Base-by-base conservation (phyloP, 78 protist genomes). In the Speleostelium caveatum region DNA sequence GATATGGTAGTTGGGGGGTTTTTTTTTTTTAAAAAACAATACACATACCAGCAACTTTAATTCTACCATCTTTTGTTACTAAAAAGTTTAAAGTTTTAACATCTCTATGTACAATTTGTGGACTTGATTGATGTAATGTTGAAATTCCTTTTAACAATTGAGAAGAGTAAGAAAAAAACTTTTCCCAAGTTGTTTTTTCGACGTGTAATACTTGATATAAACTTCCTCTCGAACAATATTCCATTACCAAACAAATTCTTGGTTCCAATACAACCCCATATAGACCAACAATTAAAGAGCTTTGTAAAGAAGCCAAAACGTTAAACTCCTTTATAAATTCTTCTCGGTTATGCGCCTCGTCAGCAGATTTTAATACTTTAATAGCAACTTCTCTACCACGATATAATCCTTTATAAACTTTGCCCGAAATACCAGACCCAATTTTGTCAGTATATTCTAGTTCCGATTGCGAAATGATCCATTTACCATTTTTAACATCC, bases 361-460 rank as follows among this genome's bases (percentile, higher is more conserved):
- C 86, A 0, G 85, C 92, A 4, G 92, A 68, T 41, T 74, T 76
- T 7, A 90, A 26, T 8, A 76, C 87, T 58, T 90, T 90, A n/a
- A 90, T 90, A 38, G 94, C 94, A 49, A 90, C 94, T 10, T 77
- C 79, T 55, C 69, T 76, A 30, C 94, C 94, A 26, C 83, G 72
- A 68, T 90, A 90, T 17, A 90, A 39, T 2, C 94, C 94, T 32
- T 90, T 90, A 66, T 78, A 90, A 21, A 90, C 94, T 38, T 90
- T 76, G 22, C 94, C 94, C 8, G 86, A 55, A 2, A 67, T 59
- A 56, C 94, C 94, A 0, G 94, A 76, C 19, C 94, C 94, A 66
- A 90, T 73, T 45, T 76, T 74, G 21, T 90, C 88, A 7, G 94
- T 90, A 41, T 76, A 90, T 33, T 90, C 94, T 7, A 90, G 28